These are phyloP conservation scores for Canavalia ensiformis DNA, from an alignment of 306 rosid genomes.

Conservation along the genomic window DNA sequence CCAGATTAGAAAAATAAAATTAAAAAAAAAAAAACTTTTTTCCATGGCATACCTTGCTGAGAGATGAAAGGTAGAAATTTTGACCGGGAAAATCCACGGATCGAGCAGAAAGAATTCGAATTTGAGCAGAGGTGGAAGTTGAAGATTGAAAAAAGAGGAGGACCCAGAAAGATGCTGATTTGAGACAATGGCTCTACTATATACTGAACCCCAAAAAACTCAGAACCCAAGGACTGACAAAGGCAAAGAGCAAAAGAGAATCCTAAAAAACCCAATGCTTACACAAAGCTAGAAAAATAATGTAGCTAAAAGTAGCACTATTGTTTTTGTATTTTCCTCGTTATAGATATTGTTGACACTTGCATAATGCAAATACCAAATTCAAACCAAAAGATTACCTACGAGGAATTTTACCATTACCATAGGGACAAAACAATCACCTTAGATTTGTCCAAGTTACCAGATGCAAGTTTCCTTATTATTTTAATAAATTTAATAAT, in stretches of 20 bases:
- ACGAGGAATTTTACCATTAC: not conserved
- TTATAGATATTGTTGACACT: conserved; percentile 37
- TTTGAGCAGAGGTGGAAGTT: conserved; percentile 52
- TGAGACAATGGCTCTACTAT: conserved; percentile 57
- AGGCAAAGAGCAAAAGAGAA: conserved; percentile 60
- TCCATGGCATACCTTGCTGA: conserved; percentile 57
- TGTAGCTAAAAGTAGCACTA: conserved; percentile 31
- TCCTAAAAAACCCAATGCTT: conserved; percentile 58
- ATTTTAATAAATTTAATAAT: conserved; percentile 13
- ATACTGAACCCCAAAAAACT: conserved; percentile 61
- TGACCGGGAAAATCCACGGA: conserved; percentile 55
- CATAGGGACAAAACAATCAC: conserved; percentile 37
- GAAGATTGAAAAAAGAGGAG: conserved; percentile 46
- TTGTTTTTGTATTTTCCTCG: conserved; percentile 36
- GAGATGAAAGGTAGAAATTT: conserved; percentile 49
- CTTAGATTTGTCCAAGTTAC: conserved; percentile 48
- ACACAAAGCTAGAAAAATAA: conserved; percentile 53
- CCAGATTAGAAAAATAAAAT: conserved; percentile 34
- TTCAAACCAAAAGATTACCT: conserved; percentile 39
- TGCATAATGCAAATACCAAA: not conserved
- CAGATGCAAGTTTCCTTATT: not conserved
- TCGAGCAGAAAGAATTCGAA: conserved; percentile 65
- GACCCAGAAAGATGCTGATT: conserved; percentile 58
- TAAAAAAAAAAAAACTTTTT: conserved; percentile 17
- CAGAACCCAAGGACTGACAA: conserved; percentile 80